A percentile compares a stretch with the other conserved stretches of the same genome.
These are phyloP conservation scores for Alternaria hordeiaustralica DNA, from an alignment of 2,329 filamentous ascomycete species.

Conservation along the genomic window DNA sequence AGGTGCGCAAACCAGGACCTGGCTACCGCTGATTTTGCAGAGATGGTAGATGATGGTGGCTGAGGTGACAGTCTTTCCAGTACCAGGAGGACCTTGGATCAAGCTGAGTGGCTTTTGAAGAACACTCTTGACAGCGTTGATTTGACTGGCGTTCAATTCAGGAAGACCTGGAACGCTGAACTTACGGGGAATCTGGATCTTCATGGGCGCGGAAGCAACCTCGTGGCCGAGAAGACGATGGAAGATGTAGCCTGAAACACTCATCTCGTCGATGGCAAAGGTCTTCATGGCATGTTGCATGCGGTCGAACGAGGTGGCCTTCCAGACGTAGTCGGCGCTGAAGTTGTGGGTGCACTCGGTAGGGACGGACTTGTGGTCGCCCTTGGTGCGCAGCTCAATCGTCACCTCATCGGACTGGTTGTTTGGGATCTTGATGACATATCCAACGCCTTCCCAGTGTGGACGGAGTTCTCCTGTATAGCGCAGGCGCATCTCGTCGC, in stretches of 20 bases:
- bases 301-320: conserved; percentile 97
- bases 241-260: conserved; percentile 98
- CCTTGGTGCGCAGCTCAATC: conserved; percentile 90
- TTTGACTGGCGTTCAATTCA: conserved; percentile 93
- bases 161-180: conserved; percentile 94
- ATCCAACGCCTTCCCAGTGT: conserved; percentile 96
- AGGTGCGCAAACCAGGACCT: conserved; percentile 94
- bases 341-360: conserved; percentile 98
- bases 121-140: conserved; percentile 94
- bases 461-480: conserved; percentile 93
- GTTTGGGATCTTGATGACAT: conserved; percentile 99
- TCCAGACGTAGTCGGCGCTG: conserved; percentile 99
- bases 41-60: conserved; percentile 98
- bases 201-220: conserved; percentile 92
- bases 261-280: conserved; percentile 97
- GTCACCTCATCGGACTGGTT: conserved; percentile 98
- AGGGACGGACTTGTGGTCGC: conserved; percentile 93
- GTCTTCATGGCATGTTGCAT: conserved; percentile 99
- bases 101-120: conserved; percentile 91
- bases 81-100: conserved; percentile 96
- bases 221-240: conserved; percentile 95
- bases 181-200: conserved; percentile 93
- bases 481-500: conserved; percentile 96
- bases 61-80: conserved; percentile 97
- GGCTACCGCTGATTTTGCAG: conserved; percentile 91